Conservation (phyloP, 805 yeast genomes). For the Saccharomycopsis javanensis region DNA sequence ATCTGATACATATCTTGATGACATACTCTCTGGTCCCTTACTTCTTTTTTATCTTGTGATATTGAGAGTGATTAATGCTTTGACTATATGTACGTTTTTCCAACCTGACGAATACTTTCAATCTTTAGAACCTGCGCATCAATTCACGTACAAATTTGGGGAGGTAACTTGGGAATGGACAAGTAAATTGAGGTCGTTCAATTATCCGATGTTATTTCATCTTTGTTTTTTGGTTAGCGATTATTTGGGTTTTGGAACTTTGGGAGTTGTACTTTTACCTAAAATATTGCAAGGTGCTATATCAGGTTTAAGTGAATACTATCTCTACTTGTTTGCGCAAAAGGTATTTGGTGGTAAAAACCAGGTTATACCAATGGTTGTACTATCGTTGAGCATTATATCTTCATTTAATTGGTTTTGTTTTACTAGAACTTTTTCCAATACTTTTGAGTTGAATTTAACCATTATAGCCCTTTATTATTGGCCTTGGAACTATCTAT, state of each 20-base stretch:
- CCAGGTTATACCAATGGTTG: slow-evolving; percentile 30
- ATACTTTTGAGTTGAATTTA: slow-evolving; percentile 66
- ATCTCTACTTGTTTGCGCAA: slow-evolving; percentile 39
- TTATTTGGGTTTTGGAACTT: slow-evolving; percentile 27
- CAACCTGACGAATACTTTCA: slow-evolving; percentile 98
- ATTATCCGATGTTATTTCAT: slow-evolving; percentile 70
- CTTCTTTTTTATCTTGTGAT: slow-evolving; percentile 27
- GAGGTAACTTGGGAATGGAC: slow-evolving; percentile 93
- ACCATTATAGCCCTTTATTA: slow-evolving; percentile 55
- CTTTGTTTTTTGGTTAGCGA: slow-evolving; percentile 31
- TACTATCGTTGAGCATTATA: slow-evolving; percentile 41
- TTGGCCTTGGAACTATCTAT: slow-evolving; percentile 55
- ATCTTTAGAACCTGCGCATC: slow-evolving; percentile 85
- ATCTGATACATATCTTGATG: neutral
- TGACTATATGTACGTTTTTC: slow-evolving; percentile 63
- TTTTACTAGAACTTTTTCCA: slow-evolving; percentile 76
- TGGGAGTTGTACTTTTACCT: slow-evolving; percentile 43
- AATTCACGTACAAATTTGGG: slow-evolving; percentile 66
- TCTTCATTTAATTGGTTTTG: slow-evolving; percentile 79
- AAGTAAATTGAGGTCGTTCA: slow-evolving; percentile 59
- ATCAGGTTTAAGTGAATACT: slow-evolving; percentile 65
- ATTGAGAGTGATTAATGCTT: slow-evolving; percentile 52
- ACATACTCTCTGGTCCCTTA: neutral
- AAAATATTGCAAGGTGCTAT: slow-evolving; percentile 58
- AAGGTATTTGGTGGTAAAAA: slow-evolving; percentile 22